Evolutionary conservation across 2,329 filamentous ascomycete genomes (phyloP).

Genomic region (Nannizziopsis barbatae): DNA sequence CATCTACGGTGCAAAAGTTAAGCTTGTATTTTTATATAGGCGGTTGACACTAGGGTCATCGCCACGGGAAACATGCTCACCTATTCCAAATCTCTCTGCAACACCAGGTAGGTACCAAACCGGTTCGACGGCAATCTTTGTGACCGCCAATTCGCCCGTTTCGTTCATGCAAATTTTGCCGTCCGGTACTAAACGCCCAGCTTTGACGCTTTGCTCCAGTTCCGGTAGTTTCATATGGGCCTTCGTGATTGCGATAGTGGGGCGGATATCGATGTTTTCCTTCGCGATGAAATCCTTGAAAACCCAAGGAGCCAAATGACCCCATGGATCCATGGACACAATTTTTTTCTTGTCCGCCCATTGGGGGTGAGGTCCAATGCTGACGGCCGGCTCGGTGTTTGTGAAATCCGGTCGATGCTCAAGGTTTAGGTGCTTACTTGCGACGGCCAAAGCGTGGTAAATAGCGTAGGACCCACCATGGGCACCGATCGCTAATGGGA

Average conservation of each 20-base stretch:
- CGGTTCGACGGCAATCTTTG: slow-evolving; percentile 93
- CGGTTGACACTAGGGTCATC: neutral
- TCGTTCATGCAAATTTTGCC: slow-evolving; percentile 83
- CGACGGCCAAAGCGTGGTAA: slow-evolving; percentile 86
- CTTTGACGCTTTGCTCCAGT: slow-evolving; percentile 73
- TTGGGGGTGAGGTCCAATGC: slow-evolving; percentile 77
- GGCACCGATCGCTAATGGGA: slow-evolving; percentile 48
- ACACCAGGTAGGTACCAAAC: slow-evolving; percentile 82
- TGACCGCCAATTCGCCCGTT: slow-evolving; percentile 79
- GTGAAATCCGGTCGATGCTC: slow-evolving; percentile 70
- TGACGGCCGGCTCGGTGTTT: slow-evolving; percentile 83
- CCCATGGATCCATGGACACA: slow-evolving; percentile 91
- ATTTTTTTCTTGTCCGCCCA: slow-evolving; percentile 91
- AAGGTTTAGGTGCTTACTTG: slow-evolving; percentile 73
- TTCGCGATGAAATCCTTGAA: slow-evolving; percentile 68
- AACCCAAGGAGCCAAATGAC: slow-evolving; percentile 74
- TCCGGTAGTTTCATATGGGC: slow-evolving; percentile 97
- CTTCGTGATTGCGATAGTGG: slow-evolving; percentile 82
- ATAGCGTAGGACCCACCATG: slow-evolving; percentile 91
- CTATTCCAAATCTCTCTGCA: slow-evolving; percentile 84
- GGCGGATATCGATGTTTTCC: slow-evolving; percentile 69
- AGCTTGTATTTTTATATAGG: neutral
- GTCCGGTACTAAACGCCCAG: slow-evolving; percentile 64
- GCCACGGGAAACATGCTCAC: slow-evolving; percentile 36
- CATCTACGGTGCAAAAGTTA: slow-evolving; percentile 44